Evolutionary conservation across 2,329 filamentous ascomycete species (phyloP), one percentile per base, ranked within the genome.

Genomic region (Microdochium bolleyi): DNA sequence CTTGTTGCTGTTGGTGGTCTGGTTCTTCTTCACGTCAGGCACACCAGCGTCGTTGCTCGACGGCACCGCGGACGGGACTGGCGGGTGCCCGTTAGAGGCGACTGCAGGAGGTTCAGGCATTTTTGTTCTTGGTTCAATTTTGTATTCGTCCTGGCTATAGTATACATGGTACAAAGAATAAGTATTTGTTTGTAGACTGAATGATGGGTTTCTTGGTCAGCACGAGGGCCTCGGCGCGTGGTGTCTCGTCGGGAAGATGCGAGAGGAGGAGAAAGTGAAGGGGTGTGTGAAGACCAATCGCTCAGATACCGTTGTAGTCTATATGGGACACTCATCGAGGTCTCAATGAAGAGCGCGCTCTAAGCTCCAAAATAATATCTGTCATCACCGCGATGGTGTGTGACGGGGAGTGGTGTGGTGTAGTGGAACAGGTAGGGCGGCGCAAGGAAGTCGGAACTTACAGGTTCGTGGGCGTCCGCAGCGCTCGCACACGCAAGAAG

Each of bases 291-390:
- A 67, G 68, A 65, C 57, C 55, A 64, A 70, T 76, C 76, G 79
- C 80, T 94, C 89, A 94, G 89, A 94, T 94, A 94, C 89, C 89
- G 89, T 94, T 92, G 88, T 94, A 94, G 89, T 94, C 88, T 88
- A 87, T 85, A 82, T 79, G 75, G 75, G 78, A 73, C 80, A 72
- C 73, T 77, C 83, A 86, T 72, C 59, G 79, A 82, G 80, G 74
- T 66, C 75, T 71, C 74, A 77, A 69, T 77, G 41, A 46, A 46
- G n/a, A 46, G 41, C 41, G 21, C 73, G 74, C 77, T 80, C 79
- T 84, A 76, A 73, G 80, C 76, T 75, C 77, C 69, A 60, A 62
- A 67, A 63, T 69, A 66, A 71, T 69, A 61, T 70, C 71, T 79
- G 77, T 86, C 83, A 86, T 87, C 83, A 85, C 64, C 66, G 75